phyloP scores from a whole-genome alignment of 192 early-diverging fungal genomes.

The Physocladia obscura region DNA sequence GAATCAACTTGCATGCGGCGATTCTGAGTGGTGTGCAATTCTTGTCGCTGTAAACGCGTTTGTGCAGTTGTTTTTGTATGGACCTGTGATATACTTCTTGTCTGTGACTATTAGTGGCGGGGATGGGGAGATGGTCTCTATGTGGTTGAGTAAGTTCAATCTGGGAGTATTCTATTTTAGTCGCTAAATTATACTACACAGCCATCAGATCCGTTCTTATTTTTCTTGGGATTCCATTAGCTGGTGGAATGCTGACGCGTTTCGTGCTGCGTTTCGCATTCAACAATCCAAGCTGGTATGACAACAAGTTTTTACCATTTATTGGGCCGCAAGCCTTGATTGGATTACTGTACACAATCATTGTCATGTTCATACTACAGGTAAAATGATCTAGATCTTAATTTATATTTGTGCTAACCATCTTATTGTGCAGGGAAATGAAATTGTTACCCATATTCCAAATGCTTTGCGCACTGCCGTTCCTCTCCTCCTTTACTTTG shows the following conservation, averaged over 20 bases:
- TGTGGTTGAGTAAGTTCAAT: conserved; percentile 47
- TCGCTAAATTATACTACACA: not conserved
- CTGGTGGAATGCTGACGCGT: conserved; percentile 59
- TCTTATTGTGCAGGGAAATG: conserved; percentile 41
- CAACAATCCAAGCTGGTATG: conserved; percentile 51
- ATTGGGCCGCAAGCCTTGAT: conserved; percentile 59
- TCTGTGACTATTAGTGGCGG: conserved; percentile 48
- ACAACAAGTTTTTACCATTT: conserved; percentile 52
- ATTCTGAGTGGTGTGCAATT: conserved; percentile 69
- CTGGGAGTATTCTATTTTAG: conserved; percentile 11
- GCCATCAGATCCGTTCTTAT: conserved; percentile 35
- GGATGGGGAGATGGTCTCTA: conserved; percentile 34
- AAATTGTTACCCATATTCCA: conserved; percentile 63
- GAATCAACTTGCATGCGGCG: conserved; percentile 68
- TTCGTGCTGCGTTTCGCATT: conserved; percentile 28
- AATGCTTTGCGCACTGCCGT: conserved; percentile 59
- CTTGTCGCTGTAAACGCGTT: conserved; percentile 71
- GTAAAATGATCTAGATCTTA: not conserved
- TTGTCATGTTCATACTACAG: conserved; percentile 65
- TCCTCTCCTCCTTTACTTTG: conserved; percentile 68
- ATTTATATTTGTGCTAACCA: not conserved
- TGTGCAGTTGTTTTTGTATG: conserved; percentile 64
- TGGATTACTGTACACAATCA: conserved; percentile 65
- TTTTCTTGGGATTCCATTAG: conserved; percentile 68
- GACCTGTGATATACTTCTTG: conserved; percentile 59